These are phyloP conservation scores for Carnegiea gigantea DNA, from an alignment of 179 eudicot species.

Conservation along the genomic window DNA sequence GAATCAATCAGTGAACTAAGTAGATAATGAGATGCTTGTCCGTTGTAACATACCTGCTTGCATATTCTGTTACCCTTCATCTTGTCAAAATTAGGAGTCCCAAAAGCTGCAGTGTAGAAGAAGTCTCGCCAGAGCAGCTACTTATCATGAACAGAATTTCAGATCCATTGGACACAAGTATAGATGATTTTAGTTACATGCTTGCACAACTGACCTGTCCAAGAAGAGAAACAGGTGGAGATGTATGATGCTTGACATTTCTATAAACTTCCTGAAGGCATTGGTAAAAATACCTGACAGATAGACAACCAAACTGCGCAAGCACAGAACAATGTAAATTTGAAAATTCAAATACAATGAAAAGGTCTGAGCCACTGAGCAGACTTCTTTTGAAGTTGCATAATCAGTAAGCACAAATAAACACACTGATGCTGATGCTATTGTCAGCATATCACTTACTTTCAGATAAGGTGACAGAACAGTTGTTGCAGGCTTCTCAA, in stretches of 20 bases:
- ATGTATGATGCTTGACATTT: constrained; percentile 56
- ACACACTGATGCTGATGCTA: neutral
- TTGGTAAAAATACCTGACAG: constrained; percentile 84
- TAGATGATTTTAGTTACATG: neutral
- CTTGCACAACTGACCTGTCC: constrained; percentile 59
- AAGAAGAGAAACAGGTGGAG: constrained; percentile 93
- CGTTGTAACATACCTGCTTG: constrained; percentile 62
- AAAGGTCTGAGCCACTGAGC: neutral
- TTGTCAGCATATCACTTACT: constrained; percentile 39
- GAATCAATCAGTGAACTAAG: neutral
- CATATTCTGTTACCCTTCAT: constrained; percentile 81
- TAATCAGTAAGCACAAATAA: neutral
- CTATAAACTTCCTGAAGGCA: constrained; percentile 60
- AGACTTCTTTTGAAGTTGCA: neutral
- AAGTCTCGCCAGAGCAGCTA: constrained; percentile 94
- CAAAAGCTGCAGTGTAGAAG: constrained; percentile 79
- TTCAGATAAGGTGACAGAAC: constrained; percentile 86
- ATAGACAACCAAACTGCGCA: constrained; percentile 87
- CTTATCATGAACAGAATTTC: constrained; percentile 22
- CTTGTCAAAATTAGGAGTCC: constrained; percentile 74
- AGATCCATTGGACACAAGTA: neutral
- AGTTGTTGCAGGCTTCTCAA: constrained; percentile 81
- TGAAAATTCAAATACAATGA: neutral
- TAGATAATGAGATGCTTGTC: neutral
- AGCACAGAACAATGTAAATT: neutral